Percentiles rank a stretch among this genome's conserved stretches.
phyloP scores from a whole-genome alignment of 768 basidiomycete species.

The Xerocomellus intermedius region DNA sequence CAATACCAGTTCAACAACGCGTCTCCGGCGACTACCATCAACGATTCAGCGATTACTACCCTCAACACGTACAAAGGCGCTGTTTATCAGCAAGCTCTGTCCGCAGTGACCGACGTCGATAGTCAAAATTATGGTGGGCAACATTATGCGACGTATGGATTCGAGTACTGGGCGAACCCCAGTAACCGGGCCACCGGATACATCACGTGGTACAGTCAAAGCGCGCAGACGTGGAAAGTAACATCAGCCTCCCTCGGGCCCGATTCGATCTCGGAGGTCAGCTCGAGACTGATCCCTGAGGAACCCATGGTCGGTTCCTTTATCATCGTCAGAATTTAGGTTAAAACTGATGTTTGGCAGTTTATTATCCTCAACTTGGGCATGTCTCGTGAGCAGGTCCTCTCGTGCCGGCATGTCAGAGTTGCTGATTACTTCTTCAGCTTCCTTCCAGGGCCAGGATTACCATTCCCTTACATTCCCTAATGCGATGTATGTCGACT shows the following conservation, averaged over 20 bases:
- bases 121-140: slow-evolving; percentile 53
- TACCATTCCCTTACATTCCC: slow-evolving; percentile 61
- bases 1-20: slow-evolving; percentile 60
- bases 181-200: slow-evolving; percentile 64
- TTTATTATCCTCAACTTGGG: slow-evolving; percentile 86
- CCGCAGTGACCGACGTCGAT: slow-evolving; percentile 58
- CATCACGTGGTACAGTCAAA: slow-evolving; percentile 80
- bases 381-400: slow-evolving; percentile 52
- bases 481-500: slow-evolving; percentile 80
- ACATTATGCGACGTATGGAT: slow-evolving; percentile 63
- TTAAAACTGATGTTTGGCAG: slow-evolving; percentile 36
- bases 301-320: slow-evolving; percentile 82
- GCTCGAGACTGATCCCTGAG: slow-evolving; percentile 70
- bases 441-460: slow-evolving; percentile 57
- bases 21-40: slow-evolving; percentile 51
- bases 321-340: neutral
- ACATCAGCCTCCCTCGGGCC: slow-evolving; percentile 66
- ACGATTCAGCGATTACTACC: slow-evolving; percentile 47
- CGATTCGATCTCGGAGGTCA: slow-evolving; percentile 55
- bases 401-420: neutral
- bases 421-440: slow-evolving; percentile 25
- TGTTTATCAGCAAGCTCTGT: slow-evolving; percentile 71
- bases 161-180: slow-evolving; percentile 81
- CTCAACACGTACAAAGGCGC: slow-evolving; percentile 73
- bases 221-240: slow-evolving; percentile 67